Conservation (phyloP, 805 yeast species). For the Zygotorulaspora chibaensis region DNA sequence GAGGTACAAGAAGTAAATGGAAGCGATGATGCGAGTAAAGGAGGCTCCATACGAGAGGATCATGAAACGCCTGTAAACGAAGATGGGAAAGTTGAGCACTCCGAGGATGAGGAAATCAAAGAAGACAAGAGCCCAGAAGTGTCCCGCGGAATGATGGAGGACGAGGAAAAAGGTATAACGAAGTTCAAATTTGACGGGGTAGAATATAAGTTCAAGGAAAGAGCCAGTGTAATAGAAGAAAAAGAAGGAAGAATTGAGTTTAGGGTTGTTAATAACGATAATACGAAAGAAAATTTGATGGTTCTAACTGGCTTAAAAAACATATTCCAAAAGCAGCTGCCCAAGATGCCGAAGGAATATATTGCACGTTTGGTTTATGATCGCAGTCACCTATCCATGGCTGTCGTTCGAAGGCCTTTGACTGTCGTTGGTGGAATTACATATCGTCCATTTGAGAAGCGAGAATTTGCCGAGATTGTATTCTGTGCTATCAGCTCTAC, state of each 20-base stretch:
- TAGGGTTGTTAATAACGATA: constrained; percentile 94
- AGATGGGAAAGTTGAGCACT: constrained; percentile 18
- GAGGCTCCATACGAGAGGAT: constrained; percentile 16
- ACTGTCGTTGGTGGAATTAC: constrained; percentile 98
- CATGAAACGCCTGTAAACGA: constrained; percentile 25
- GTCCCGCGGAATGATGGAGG: constrained; percentile 22
- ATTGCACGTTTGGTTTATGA: constrained; percentile 93
- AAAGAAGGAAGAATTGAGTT: constrained; percentile 90
- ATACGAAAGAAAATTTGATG: constrained; percentile 79
- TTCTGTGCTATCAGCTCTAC: constrained; percentile 97
- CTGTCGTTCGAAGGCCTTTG: constrained; percentile 87
- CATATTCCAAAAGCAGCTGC: constrained; percentile 94
- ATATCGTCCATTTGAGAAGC: constrained; percentile 83
- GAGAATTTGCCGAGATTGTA: constrained; percentile 95
- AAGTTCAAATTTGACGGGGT: constrained; percentile 61
- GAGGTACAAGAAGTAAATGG: constrained; percentile 24
- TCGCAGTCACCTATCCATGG: constrained; percentile 90
- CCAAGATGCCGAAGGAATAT: constrained; percentile 98
- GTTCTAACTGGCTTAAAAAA: constrained; percentile 92
- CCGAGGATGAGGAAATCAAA: background rate
- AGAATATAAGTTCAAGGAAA: constrained; percentile 76
- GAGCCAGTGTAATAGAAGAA: constrained; percentile 93
- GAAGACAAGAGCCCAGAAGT: constrained; percentile 19
- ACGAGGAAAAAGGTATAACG: constrained; percentile 37
- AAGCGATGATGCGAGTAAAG: constrained; percentile 19